Percentiles rank a stretch among this genome's conserved stretches.
These are phyloP conservation scores for Vitis rupestris DNA, from an alignment of 164 flowering plant genomes.

Conservation along the genomic window DNA sequence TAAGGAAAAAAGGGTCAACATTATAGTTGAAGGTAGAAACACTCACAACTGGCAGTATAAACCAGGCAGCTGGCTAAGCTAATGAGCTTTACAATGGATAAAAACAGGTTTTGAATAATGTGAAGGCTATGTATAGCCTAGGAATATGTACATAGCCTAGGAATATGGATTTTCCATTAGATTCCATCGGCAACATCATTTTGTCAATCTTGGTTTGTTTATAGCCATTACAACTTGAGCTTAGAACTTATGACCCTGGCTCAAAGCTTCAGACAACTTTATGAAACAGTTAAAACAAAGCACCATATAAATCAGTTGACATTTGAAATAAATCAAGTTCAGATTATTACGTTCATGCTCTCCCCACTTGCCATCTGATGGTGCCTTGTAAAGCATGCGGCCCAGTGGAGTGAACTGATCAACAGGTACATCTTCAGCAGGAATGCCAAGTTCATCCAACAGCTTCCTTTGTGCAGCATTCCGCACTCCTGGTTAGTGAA, in stretches of 20 bases:
- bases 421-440: slow-evolving; percentile 85
- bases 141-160: no score
- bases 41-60: no score
- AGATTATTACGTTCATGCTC: slow-evolving; percentile 84
- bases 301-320: not conserved
- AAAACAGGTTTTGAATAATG: no score
- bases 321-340: not conserved
- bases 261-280: not conserved
- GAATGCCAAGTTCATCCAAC: slow-evolving; percentile 90
- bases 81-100: no score
- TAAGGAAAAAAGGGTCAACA: not conserved
- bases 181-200: not conserved
- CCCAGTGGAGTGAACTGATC: slow-evolving; percentile 82
- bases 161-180: not conserved
- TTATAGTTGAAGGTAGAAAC: not conserved
- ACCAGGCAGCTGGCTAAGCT: no score
- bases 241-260: no score
- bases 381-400: slow-evolving; percentile 93
- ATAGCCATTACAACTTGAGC: no score
- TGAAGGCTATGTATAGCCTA: no score
- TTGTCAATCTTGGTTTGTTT: no score
- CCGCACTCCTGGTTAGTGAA: slow-evolving; percentile 59
- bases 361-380: slow-evolving; percentile 99
- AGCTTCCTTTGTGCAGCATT: slow-evolving; percentile 98
- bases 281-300: not conserved